Evolutionary conservation across 495 filamentous ascomycete species (phyloP), one percentile per base, ranked within the genome.

Genomic region (Melanomma pulvis-pyrius): DNA sequence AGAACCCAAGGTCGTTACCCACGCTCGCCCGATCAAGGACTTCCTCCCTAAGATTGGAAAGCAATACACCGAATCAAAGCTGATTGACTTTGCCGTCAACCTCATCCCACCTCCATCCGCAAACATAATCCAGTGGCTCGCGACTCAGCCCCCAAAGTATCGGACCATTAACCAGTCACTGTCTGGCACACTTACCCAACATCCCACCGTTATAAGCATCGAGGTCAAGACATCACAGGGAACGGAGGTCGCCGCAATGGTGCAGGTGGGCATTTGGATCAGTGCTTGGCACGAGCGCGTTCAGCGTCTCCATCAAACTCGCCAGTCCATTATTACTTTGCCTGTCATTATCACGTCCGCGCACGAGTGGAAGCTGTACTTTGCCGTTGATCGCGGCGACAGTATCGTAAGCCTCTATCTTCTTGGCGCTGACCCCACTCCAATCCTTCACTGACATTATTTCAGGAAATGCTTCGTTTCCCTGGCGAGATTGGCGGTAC

Each of bases 41-140:
- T 41, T 57, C 54, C 54, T 57, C 28, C 54, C 54, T 22, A 34
- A 41, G n/a, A 57, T 57, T 30, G 19, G 54, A 41, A 57, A 39
- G 28, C 54, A 57, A 41, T 57, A 57, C 54, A 57, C 32, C 21
- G 32, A 57, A 41, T 57, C 19, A 22, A 57, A 57, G 54, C 54
- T 57, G n/a, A 19, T 57, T 30, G 32, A 57, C 28, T 25, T 34
- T 2, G 26, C 28, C 54, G 32, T 41, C 17, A 57, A 36, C 28
- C 54, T 57, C 21, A 36, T 57, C 54, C 54, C 32, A 26, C 32
- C 32, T 41, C 26, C 24, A 34, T 26, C 9, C 7, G 24, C 28
- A 53, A 24, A 53, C n/a, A 53, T 53, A 24, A 26, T 9, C 50
- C 25, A 53, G 50, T 53, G 25, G 50, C 50, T 53, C 22, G 24